Evolutionary conservation across 2,329 filamentous ascomycete genomes (phyloP).

Genomic region (Trichoderma gracile): DNA sequence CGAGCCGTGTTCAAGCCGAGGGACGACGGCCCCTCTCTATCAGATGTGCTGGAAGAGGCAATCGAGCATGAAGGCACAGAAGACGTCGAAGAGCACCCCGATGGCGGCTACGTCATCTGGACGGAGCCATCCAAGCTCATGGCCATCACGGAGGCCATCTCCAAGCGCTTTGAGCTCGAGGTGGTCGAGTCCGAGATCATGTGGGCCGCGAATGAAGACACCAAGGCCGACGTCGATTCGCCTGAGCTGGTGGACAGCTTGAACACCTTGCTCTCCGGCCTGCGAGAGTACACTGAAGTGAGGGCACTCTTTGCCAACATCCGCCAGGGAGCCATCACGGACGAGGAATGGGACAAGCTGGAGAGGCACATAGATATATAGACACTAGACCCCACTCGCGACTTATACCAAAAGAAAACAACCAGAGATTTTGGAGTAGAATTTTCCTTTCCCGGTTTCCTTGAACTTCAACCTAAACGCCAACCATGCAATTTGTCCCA

Average conservation of each 20-base stretch:
- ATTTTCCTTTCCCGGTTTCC: background rate
- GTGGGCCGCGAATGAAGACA: constrained; percentile 82
- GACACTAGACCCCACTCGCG: background rate
- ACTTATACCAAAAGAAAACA: constrained; percentile 26
- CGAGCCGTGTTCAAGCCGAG: constrained; percentile 66
- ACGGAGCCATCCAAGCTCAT: constrained; percentile 40
- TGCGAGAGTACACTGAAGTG: constrained; percentile 71
- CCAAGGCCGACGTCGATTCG: constrained; percentile 63
- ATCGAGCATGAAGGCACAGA: constrained; percentile 78
- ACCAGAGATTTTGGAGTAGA: constrained; percentile 11
- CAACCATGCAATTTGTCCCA: constrained; percentile 24
- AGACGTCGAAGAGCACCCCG: constrained; percentile 66
- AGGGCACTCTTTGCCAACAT: constrained; percentile 79
- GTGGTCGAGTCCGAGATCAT: constrained; percentile 78
- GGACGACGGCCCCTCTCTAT: constrained; percentile 56
- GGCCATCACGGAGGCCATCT: constrained; percentile 50
- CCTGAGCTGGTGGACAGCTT: constrained; percentile 58
- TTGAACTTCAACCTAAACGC: constrained; percentile 22
- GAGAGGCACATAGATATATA: constrained; percentile 55
- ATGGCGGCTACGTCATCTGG: constrained; percentile 68
- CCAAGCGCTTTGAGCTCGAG: constrained; percentile 62
- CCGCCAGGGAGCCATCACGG: constrained; percentile 50
- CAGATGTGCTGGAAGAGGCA: constrained; percentile 76
- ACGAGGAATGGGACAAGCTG: constrained; percentile 57
- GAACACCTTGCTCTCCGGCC: constrained; percentile 56